phyloP scores from a whole-genome alignment of 2,329 filamentous ascomycete species.

The Myriosclerotinia curreyana region DNA sequence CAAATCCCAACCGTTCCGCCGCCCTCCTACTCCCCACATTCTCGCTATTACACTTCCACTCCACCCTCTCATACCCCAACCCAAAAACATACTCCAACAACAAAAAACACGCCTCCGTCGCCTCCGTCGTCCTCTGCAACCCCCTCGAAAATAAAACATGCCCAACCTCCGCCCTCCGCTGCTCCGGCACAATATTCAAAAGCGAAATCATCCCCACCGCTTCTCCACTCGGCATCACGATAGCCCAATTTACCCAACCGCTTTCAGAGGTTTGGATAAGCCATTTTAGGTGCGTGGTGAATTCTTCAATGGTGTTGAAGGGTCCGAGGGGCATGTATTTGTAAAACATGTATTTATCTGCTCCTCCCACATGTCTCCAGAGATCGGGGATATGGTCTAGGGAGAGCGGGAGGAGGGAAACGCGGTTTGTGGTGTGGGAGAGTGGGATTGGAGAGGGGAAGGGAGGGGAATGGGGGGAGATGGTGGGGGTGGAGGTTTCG shows the following conservation, averaged over 20 bases:
- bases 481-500: conserved; percentile 1
- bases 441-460: conserved; percentile 18
- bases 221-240: conserved; percentile 18
- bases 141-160: conserved; percentile 49
- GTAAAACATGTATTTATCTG: conserved; percentile 39
- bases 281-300: conserved; percentile 35
- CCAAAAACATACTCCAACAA: conserved; percentile 54
- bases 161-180: conserved; percentile 57
- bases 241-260: conserved; percentile 7
- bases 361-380: conserved; percentile 28
- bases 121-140: conserved; percentile 52
- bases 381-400: conserved; percentile 28
- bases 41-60: conserved; percentile 62
- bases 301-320: conserved; percentile 36
- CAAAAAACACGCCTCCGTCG: conserved; percentile 58
- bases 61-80: conserved; percentile 54
- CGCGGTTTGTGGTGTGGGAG: conserved; percentile 21
- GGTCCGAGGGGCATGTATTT: conserved; percentile 45
- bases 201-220: conserved; percentile 45
- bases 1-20: conserved; percentile 56
- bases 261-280: neutral
- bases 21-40: conserved; percentile 55
- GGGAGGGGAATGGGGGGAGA: conserved; percentile 1
- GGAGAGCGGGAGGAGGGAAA: conserved; percentile 29
- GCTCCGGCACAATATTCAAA: conserved; percentile 47